Conservation (phyloP, 306 rosid genomes). For the Parietaria judaica region DNA sequence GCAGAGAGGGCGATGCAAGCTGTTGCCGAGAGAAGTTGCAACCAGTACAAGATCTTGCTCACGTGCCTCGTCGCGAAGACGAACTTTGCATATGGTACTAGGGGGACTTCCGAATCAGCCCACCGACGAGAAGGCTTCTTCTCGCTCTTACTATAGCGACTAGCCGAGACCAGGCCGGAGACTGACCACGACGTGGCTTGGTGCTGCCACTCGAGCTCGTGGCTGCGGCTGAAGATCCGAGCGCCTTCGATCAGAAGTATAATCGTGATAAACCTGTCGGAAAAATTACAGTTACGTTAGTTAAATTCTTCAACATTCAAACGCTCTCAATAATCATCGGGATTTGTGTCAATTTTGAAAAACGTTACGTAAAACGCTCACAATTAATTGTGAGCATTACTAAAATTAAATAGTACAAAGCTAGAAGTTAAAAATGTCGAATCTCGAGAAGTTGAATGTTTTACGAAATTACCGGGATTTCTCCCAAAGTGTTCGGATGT, state of each 20-base stretch:
- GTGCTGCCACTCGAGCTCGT: slow-evolving; percentile 97
- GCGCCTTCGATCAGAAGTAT: slow-evolving; percentile 79
- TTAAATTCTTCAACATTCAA: no score
- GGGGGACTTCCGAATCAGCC: slow-evolving; percentile 75
- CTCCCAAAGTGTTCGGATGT: no score
- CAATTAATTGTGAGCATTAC: no score
- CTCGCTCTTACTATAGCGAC: neutral
- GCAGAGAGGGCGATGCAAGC: slow-evolving; percentile 72
- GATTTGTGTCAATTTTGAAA: no score
- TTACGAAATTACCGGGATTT: no score
- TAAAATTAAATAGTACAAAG: no score
- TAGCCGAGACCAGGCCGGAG: slow-evolving; percentile 41
- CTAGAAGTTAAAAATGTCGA: no score
- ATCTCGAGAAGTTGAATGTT: no score
- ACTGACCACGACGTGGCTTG: slow-evolving; percentile 90
- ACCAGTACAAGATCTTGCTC: slow-evolving; percentile 87
- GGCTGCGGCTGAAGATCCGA: slow-evolving; percentile 88
- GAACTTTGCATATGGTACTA: slow-evolving; percentile 66
- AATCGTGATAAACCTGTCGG: slow-evolving; percentile 45
- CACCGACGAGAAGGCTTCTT: slow-evolving; percentile 58
- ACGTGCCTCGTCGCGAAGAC: slow-evolving; percentile 56
- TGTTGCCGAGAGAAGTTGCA: slow-evolving; percentile 78
- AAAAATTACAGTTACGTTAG: no score
- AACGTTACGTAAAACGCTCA: no score
- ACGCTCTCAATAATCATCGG: no score